Evolutionary conservation across 2,329 filamentous ascomycete species (phyloP).

Genomic region (Cytospora paraplurivora): DNA sequence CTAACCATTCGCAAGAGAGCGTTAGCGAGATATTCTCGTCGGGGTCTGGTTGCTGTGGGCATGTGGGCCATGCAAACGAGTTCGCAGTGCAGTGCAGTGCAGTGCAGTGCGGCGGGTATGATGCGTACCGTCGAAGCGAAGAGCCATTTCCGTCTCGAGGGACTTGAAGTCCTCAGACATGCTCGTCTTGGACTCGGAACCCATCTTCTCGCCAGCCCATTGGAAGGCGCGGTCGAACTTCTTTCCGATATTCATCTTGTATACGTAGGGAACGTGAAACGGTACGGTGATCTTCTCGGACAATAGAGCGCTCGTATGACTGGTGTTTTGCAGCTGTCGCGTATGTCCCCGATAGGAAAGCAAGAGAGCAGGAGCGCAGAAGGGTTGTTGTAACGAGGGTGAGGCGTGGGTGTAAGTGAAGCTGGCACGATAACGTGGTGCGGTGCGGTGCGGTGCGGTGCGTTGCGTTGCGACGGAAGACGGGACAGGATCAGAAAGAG

Average conservation of each 20-base stretch:
- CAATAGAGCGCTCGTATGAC: no score
- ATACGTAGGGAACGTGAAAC: background rate
- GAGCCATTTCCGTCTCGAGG: conserved; percentile 85
- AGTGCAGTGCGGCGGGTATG: background rate
- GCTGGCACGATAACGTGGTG: no score
- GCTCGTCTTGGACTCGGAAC: conserved; percentile 82
- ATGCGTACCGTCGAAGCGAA: conserved; percentile 79
- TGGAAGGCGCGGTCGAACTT: conserved; percentile 95
- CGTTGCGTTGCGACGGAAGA: background rate
- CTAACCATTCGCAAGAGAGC: conserved; percentile 47
- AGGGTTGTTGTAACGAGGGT: no score
- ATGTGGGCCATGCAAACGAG: no score
- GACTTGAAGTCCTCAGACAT: conserved; percentile 89
- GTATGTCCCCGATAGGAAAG: no score
- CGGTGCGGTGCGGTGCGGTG: no score
- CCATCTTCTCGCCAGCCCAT: conserved; percentile 98
- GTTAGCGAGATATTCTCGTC: conserved; percentile 3
- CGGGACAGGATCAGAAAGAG: conserved; percentile 5
- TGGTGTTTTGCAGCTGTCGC: no score
- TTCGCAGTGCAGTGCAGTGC: background rate
- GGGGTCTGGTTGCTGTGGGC: background rate
- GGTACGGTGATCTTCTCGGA: background rate
- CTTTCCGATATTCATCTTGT: conserved; percentile 65
- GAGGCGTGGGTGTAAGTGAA: no score
- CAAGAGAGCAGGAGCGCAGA: no score